Percentiles rank a stretch among this genome's conserved stretches.
These are phyloP conservation scores for Parasitella parasitica DNA, from an alignment of 371 early-diverging fungal genomes.

Conservation along the genomic window DNA sequence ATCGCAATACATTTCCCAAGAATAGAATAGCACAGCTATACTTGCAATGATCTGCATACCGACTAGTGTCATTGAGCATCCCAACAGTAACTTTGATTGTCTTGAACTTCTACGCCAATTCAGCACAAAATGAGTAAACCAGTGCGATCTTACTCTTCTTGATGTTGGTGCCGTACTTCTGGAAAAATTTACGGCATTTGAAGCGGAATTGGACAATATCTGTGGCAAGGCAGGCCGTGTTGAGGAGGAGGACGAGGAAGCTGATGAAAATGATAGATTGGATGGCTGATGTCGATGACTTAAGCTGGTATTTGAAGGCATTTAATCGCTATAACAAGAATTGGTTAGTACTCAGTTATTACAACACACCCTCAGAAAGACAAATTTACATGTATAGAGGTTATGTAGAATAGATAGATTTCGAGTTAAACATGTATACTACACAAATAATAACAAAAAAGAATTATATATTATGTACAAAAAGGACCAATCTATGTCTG, in stretches of 20 bases:
- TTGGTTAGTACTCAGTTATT: background rate
- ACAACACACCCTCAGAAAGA: background rate
- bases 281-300: conserved; percentile 51
- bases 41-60: conserved; percentile 37
- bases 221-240: conserved; percentile 50
- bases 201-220: conserved; percentile 42
- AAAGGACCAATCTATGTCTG: background rate
- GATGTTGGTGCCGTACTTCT: conserved; percentile 48
- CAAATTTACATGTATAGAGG: no score
- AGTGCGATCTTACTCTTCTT: conserved; percentile 47
- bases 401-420: no score
- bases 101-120: conserved; percentile 51
- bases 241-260: conserved; percentile 41
- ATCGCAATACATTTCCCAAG: conserved; percentile 52
- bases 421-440: background rate
- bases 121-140: conserved; percentile 49
- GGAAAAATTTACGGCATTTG: conserved; percentile 46
- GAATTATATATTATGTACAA: background rate
- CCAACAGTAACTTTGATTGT: conserved; percentile 37
- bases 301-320: conserved; percentile 32
- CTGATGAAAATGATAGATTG: conserved; percentile 38
- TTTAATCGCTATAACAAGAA: background rate
- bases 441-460: background rate
- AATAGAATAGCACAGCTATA: conserved; percentile 36
- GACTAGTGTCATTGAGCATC: conserved; percentile 37